Percentiles rank a stretch among this genome's conserved stretches.
Evolutionary conservation across 2,329 filamentous ascomycete species (phyloP).

Genomic region (Lecanicillium sp.): DNA sequence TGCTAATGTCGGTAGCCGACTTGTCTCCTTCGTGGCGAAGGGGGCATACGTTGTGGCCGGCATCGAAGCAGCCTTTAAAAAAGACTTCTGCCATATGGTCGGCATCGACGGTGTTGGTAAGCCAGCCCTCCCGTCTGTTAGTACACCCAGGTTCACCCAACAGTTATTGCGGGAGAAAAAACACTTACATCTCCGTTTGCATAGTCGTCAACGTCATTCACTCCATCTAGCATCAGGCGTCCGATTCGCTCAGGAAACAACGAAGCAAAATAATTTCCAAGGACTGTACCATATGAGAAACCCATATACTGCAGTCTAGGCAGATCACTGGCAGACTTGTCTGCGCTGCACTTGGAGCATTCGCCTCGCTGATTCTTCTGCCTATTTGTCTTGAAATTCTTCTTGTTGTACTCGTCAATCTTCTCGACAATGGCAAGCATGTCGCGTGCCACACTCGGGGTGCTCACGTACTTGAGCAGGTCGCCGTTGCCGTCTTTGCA

Average conservation of each 20-base stretch:
- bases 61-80: slow-evolving; percentile 31
- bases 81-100: slow-evolving; percentile 29
- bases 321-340: slow-evolving; percentile 12
- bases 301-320: slow-evolving; percentile 41
- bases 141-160: too few relatives aligned
- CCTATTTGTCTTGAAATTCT: slow-evolving; percentile 1
- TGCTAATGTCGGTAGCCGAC: slow-evolving; percentile 23
- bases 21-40: slow-evolving; percentile 23
- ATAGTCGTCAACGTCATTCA: slow-evolving; percentile 34
- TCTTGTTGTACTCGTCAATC: slow-evolving; percentile 28
- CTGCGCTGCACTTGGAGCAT: slow-evolving; percentile 5
- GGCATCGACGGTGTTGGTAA: slow-evolving; percentile 31
- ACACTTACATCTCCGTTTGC: slow-evolving; percentile 24
- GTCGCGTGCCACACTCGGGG: slow-evolving; percentile 35
- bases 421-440: slow-evolving; percentile 40
- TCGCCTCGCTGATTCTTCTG: too few relatives aligned
- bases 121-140: slow-evolving; percentile 26
- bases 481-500: slow-evolving; percentile 24
- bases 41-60: slow-evolving; percentile 23
- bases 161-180: too few relatives aligned
- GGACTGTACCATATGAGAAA: slow-evolving; percentile 39
- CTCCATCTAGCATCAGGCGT: slow-evolving; percentile 36
- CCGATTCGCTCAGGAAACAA: slow-evolving; percentile 33
- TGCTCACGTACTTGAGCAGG: slow-evolving; percentile 30
- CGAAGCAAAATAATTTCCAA: slow-evolving; percentile 31